Conservation (phyloP, 2,329 filamentous ascomycete genomes). For the Calycina herbarum region DNA sequence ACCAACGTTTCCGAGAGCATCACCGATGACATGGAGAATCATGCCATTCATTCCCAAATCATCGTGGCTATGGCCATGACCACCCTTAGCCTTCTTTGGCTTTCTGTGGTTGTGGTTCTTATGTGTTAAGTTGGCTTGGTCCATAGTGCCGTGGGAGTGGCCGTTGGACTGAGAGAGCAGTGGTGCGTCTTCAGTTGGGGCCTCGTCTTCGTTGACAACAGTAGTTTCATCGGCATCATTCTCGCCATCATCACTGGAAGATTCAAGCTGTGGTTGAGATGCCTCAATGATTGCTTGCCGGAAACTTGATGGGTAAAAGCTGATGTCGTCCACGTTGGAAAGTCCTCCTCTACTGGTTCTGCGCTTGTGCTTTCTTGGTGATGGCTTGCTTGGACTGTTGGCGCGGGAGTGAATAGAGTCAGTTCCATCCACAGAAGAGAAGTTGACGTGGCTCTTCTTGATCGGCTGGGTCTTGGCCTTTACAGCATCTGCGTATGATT, state of each 20-base stretch:
- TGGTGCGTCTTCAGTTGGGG: conserved; percentile 37
- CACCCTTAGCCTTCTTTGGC: conserved; percentile 63
- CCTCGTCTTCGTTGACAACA: conserved; percentile 37
- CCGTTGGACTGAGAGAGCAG: conserved; percentile 26
- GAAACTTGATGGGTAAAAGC: conserved; percentile 86
- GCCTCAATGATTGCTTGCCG: conserved; percentile 89
- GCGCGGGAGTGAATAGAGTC: conserved; percentile 24
- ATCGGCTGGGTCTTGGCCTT: conserved; percentile 40
- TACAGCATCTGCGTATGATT: conserved; percentile 63
- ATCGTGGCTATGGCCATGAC: conserved; percentile 74
- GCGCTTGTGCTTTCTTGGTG: conserved; percentile 27
- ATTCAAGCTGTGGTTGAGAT: conserved; percentile 62
- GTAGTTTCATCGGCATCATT: conserved; percentile 37
- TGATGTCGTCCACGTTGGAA: conserved; percentile 67
- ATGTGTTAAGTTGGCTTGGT: conserved; percentile 13
- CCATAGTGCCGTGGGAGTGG: conserved; percentile 21
- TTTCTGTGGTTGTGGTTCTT: conserved; percentile 78
- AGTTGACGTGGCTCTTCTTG: conserved; percentile 33
- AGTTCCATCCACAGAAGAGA: conserved; percentile 33
- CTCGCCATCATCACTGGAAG: conserved; percentile 48
- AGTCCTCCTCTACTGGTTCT: conserved; percentile 50
- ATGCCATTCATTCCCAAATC: conserved; percentile 96
- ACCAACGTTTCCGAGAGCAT: conserved; percentile 82
- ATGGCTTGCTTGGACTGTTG: conserved; percentile 13
- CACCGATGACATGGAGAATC: conserved; percentile 74